Percentiles rank a stretch among this genome's conserved stretches.
Evolutionary conservation across 176 grass and related monocot species (phyloP).

Genomic region (Musa acuminata): DNA sequence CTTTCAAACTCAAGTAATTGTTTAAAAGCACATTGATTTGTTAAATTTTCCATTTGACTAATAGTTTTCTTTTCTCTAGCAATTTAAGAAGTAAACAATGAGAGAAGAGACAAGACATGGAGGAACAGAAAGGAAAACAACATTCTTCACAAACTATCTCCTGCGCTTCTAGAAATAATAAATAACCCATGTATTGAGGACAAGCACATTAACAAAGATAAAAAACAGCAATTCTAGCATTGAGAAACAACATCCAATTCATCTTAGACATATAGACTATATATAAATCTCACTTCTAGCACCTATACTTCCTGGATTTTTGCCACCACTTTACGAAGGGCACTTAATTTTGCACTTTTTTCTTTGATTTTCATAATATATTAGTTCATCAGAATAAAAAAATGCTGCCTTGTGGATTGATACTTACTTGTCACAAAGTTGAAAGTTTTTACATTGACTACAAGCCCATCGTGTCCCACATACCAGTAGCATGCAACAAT

Average conservation of each 20-base stretch:
- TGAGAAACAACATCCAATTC: neutral
- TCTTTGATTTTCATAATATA: neutral
- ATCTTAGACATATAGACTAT: neutral
- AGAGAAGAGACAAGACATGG: no score
- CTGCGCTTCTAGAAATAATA: no score
- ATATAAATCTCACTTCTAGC: neutral
- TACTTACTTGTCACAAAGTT: constrained; percentile 89
- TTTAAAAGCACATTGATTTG: no score
- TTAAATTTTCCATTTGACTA: no score
- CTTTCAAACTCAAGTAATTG: no score
- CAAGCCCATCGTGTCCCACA: constrained; percentile 92
- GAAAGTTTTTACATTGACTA: constrained; percentile 79
- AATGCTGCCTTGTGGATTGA: neutral
- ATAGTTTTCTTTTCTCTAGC: no score
- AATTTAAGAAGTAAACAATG: no score
- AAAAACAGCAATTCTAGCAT: no score
- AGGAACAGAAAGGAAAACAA: no score
- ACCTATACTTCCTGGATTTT: neutral
- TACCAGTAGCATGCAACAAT: constrained; percentile 83
- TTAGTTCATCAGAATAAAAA: neutral
- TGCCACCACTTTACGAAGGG: neutral
- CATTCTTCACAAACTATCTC: no score
- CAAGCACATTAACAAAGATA: no score
- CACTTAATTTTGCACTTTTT: neutral
- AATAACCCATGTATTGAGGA: no score